A percentile compares a stretch with the other conserved stretches of the same genome.
phyloP scores from a whole-genome alignment of 495 filamentous ascomycete genomes.

The Aspergillus sclerotioniger region DNA sequence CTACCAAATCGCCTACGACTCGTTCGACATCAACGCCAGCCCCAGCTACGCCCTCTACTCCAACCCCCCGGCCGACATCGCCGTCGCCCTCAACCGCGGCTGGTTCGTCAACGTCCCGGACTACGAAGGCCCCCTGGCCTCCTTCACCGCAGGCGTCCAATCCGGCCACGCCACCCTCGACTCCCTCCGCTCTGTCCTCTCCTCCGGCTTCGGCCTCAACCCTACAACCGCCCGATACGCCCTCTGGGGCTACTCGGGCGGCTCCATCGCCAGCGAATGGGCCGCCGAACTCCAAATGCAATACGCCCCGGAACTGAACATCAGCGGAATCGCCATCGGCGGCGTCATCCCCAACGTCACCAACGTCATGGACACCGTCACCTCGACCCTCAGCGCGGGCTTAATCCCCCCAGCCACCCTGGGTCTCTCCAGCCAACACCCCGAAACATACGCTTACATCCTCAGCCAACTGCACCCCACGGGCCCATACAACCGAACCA shows the following conservation, averaged over 20 bases:
- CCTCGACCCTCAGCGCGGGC: neutral
- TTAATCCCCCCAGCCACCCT: neutral
- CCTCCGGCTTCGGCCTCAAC: conserved; percentile 3
- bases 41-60: conserved; percentile 22
- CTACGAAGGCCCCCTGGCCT: conserved; percentile 43
- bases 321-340: conserved; percentile 16
- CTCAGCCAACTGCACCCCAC: neutral
- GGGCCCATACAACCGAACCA: neutral
- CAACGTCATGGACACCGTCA: conserved; percentile 1
- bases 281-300: conserved; percentile 42
- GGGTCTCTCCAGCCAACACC: neutral
- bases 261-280: conserved; percentile 45
- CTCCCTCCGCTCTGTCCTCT: conserved; percentile 40
- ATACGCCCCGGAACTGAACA: conserved; percentile 45
- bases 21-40: conserved; percentile 28
- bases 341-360: conserved; percentile 14
- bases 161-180: conserved; percentile 48
- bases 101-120: conserved; percentile 34
- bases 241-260: conserved; percentile 53
- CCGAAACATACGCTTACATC: neutral
- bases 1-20: conserved; percentile 46
- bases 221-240: conserved; percentile 14
- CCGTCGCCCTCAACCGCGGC: conserved; percentile 15
- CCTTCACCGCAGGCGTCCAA: conserved; percentile 38
- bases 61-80: conserved; percentile 20